Percentiles rank a stretch among this genome's conserved stretches.
Conservation (phyloP, 129 eudicot genomes). For the Chrysanthemum makinoi region DNA sequence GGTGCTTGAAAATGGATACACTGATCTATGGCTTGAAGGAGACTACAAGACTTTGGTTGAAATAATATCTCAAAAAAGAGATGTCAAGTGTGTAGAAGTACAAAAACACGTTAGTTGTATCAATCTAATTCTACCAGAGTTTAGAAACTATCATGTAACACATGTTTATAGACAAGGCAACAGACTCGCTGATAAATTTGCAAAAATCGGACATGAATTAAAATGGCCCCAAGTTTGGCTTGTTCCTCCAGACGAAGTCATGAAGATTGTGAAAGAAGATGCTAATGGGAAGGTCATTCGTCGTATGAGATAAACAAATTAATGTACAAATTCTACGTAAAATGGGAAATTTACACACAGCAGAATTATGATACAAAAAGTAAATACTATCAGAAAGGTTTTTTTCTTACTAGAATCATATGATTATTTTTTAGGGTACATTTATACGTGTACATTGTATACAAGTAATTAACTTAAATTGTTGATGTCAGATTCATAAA, state of each 20-base stretch:
- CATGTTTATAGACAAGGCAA: conserved; percentile 87
- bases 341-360: too few species aligned
- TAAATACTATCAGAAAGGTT: too few species aligned
- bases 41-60: conserved; percentile 70
- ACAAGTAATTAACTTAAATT: too few species aligned
- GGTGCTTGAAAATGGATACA: conserved; percentile 72
- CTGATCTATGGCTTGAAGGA: conserved; percentile 79
- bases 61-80: conserved; percentile 37
- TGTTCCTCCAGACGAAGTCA: conserved; percentile 56
- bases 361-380: too few species aligned
- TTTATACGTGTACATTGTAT: too few species aligned
- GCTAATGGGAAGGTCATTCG: conserved; percentile 64
- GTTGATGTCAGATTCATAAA: too few species aligned
- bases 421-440: too few species aligned
- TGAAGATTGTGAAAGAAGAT: conserved; percentile 63
- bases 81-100: conserved; percentile 44
- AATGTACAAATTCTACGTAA: neutral
- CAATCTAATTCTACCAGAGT: conserved; percentile 48
- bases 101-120: conserved; percentile 42
- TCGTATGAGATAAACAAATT: conserved; percentile 44
- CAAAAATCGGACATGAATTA: conserved; percentile 64
- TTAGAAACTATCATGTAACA: conserved; percentile 48
- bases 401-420: too few species aligned
- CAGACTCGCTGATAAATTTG: conserved; percentile 78
- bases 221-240: conserved; percentile 72